Evolutionary conservation across 768 basidiomycete genomes (phyloP).

Genomic region (Termitomyces titanicus): DNA sequence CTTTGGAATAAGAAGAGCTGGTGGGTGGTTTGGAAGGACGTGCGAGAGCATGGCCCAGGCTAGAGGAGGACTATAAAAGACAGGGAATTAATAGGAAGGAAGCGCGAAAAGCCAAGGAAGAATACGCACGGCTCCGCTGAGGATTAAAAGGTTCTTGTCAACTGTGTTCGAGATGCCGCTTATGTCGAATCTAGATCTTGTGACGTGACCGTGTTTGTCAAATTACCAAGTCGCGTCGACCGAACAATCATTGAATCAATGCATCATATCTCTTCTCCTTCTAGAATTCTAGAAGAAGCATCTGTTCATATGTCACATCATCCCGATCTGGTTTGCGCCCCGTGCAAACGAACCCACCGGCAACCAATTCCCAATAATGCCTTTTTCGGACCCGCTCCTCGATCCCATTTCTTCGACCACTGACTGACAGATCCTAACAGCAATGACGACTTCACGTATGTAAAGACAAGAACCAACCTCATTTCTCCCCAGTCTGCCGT

Average conservation of each 20-base stretch:
- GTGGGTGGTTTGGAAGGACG: conserved; percentile 16
- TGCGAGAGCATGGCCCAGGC: conserved; percentile 22
- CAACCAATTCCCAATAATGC: conserved; percentile 9
- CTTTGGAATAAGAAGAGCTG: conserved; percentile 21
- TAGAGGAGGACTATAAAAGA: conserved; percentile 14
- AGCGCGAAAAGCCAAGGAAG: conserved; percentile 4
- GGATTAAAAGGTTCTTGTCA: conserved; percentile 19
- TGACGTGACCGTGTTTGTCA: conserved; percentile 30
- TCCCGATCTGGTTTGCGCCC: conserved; percentile 14
- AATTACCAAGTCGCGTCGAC: conserved; percentile 16
- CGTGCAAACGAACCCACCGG: conserved; percentile 2
- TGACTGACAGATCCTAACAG: too few species aligned
- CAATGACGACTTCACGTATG: too few species aligned
- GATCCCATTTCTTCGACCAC: too few species aligned
- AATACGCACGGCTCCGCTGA: conserved; percentile 19
- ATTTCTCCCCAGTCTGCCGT: background rate
- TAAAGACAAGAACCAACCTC: background rate
- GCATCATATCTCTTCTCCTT: conserved; percentile 23
- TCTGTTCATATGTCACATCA: conserved; percentile 12
- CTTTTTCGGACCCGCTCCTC: conserved; percentile 3
- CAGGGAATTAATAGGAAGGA: conserved; percentile 7
- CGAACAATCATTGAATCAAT: conserved; percentile 29
- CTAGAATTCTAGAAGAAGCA: conserved; percentile 27
- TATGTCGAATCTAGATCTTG: conserved; percentile 29
- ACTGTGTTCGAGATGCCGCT: conserved; percentile 13